Evolutionary conservation across 2,329 filamentous ascomycete genomes (phyloP), one percentile per base, ranked within the genome.

Genomic region (Phialophora expanda): DNA sequence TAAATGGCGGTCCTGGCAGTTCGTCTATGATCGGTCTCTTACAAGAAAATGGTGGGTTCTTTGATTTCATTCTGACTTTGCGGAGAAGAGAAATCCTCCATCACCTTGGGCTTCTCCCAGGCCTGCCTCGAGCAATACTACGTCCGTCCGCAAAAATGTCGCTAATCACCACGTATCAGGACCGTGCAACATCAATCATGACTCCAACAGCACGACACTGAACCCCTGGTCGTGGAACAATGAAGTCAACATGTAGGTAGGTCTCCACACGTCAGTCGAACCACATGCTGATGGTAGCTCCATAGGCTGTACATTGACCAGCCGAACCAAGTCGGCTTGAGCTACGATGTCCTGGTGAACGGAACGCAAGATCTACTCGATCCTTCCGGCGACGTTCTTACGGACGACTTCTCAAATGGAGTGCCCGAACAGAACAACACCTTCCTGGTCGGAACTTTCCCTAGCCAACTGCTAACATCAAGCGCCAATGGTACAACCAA

Each of bases 161-260:
- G 7, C 51, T 54, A 54, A 54, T 17, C 28, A 20, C 17, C 28
- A 17, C 26, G 14, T n/a, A 12, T 34, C 3, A 54, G 51, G 79
- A 0, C 85, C 85, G 7, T 89, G 86, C 72, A 73, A 74, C 6
- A 77, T 88, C 38, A 82, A 84, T 51, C 76, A 78, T 51, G 83
- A 86, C 51, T 83, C 82, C 50, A 84, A 86, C 73, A 76, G 74
- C 14, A 82, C 82, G 0, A 75, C 75, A 17, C 69, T 80, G 20
- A 89, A 89, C 69, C 84, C 85, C 0, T 87, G 84, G 76, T 85
- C 86, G 0, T 90, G 87, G 86, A 87, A 86, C 65, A 85, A 86
- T 69, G 82, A 85, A 28, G 84, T 83, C 66, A 90, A 90, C 69
- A 85, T 90, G 51, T 54, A 34, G 32, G 32, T 12, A 26, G 5